Base-by-base conservation (phyloP, 352 stramenopile genomes). In the Pythium periplocum region DNA sequence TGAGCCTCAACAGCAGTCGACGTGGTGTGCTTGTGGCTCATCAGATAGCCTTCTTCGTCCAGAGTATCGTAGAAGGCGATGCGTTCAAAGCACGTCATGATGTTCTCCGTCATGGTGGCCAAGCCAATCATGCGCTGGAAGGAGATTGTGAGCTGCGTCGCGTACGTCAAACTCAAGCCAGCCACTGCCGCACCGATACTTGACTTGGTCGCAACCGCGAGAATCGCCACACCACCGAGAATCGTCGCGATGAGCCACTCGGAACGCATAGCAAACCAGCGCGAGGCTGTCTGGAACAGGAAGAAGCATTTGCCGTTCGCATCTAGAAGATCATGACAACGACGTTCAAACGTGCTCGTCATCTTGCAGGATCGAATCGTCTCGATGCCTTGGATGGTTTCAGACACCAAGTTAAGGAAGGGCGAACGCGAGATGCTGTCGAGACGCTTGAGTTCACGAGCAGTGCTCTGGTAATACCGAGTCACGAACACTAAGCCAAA, bases 261-360 rank as follows among this genome's bases (percentile, higher is more conserved):
- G 31, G 98, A 73, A 9, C 96, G 83, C 43, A 99, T 75, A 8
- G 87, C 93, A 4, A 99, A 67, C 95, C 96, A 99, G 54, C 94
- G 94, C 40, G 58, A 58, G 9, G 66, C 57, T 10, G 59, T 49
- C 61, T 61, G 71, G 43, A 67, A 77, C 44, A 64, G 55, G 49
- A 82, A 75, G 61, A 66, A 78, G 45, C 67, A 68, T 32, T 53
- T 67, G 36, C 68, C 56, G 41, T 78, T 82, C 34, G 66, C 60
- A 44, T 78, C 60, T 2, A 82, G 59, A 3, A 61, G 59, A 1
- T 48, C 30, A 54, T 66, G 64, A 59, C 74, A 65, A 42, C 71
- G 57, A 26, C 44, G 8, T 10, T 61, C 60, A 41, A 77, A 79
- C 10, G 46, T 8, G 0, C 64, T 40, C 4, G 62, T 53, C 71